Evolutionary conservation across 768 basidiomycete species (phyloP), one percentile per base, ranked within the genome.

Genomic region (Phaffia tasmanica): DNA sequence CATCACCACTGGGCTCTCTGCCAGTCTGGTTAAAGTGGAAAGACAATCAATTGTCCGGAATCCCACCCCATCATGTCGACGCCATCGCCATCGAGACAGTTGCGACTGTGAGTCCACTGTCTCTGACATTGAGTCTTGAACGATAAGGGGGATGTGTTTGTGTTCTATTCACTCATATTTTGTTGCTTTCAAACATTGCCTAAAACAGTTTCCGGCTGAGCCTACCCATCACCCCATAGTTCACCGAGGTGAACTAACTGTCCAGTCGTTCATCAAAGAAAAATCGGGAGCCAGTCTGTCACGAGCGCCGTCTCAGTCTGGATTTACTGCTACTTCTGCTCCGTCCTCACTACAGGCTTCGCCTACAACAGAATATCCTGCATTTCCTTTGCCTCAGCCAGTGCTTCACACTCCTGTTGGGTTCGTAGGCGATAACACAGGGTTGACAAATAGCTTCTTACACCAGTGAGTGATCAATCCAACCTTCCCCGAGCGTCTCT

Each of bases 1-100:
- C 80, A 71, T 93, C 89, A 1, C 88, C 92, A 19, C 80, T 78
- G 47, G 75, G 75, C 1, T 48, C 61, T 18, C 80, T 94, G 16
- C 94, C 94, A 1, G 71, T 83, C 0, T 99, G 94, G 94, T 78
- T 99, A 32, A 79, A 80, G 18, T 98, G 93, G 92, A 85, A 86
- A 71, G 83, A 74, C 46, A 71, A 71, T 48, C 72, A 85, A 60
- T 80, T 98, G 23, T 83, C 84, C 46, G 94, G 94, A 27, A 83
- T 84, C 49, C 90, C 91, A 23, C 59, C 70, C 19, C 47, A 53
- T 0, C 64, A 65, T 21, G 69, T 70, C 0, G 62, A 68, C n/a
- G 48, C 53, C 19, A 47, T 67, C 63, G 66, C 68, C 48, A 49
- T 73, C 54, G 64, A 71, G 49, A 70, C 68, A 6, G 51, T 73